Percentiles rank a stretch among this genome's conserved stretches.
Evolutionary conservation across 306 rosid genomes (phyloP).

Genomic region (Trichosanthes cucumerina): DNA sequence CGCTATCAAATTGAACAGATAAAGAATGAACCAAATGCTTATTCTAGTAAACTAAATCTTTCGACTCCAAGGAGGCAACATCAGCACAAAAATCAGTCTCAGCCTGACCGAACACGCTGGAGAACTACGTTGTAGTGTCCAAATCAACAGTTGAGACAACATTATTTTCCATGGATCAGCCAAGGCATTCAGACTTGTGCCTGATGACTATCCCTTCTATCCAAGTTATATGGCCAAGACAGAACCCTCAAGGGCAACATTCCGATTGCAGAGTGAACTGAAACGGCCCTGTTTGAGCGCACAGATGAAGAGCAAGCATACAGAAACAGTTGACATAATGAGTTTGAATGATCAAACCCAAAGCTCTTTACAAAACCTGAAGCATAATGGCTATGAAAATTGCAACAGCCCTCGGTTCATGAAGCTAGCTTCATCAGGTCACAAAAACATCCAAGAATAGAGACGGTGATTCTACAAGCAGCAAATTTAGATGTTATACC

Average conservation of each 20-base stretch:
- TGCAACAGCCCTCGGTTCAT: slow-evolving; percentile 37
- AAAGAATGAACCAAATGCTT: slow-evolving; percentile 24
- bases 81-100: slow-evolving; percentile 15
- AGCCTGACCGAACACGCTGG: slow-evolving; percentile 33
- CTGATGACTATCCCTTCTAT: slow-evolving; percentile 23
- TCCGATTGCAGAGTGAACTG: slow-evolving; percentile 70
- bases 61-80: slow-evolving; percentile 26
- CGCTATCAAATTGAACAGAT: slow-evolving; percentile 19
- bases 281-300: slow-evolving; percentile 39
- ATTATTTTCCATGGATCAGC: slow-evolving; percentile 25
- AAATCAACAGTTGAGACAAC: slow-evolving; percentile 22
- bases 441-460: slow-evolving; percentile 18
- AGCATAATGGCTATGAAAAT: slow-evolving; percentile 18
- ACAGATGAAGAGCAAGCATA: slow-evolving; percentile 30
- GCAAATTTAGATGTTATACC: slow-evolving; percentile 19
- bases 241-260: slow-evolving; percentile 60
- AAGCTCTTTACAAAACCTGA: not conserved
- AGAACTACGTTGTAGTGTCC: slow-evolving; percentile 8
- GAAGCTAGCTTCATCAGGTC: slow-evolving; percentile 25
- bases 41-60: slow-evolving; percentile 24
- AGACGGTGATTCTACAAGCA: slow-evolving; percentile 18
- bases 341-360: slow-evolving; percentile 28
- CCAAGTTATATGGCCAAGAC: slow-evolving; percentile 71
- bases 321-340: slow-evolving; percentile 15
- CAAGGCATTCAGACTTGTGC: slow-evolving; percentile 1